Evolutionary conservation across 257 asterid species (phyloP), one percentile per base, ranked within the genome.

Genomic region (Knoxia roxburghii): DNA sequence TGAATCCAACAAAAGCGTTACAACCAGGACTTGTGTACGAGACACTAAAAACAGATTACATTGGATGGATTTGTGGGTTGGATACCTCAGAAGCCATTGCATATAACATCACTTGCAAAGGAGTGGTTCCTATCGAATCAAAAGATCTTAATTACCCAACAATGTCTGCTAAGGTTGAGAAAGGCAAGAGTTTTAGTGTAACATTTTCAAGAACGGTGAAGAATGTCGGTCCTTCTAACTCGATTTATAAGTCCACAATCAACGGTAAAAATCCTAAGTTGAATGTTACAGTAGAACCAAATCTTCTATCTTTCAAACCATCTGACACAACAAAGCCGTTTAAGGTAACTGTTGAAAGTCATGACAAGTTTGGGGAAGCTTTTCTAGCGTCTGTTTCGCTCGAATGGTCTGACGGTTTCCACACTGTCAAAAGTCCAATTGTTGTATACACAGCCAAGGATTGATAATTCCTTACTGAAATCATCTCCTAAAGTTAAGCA

Each of bases 141-240:
- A 65, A 60, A 53, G 78, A 78, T 52, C 61, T 82, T 12, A 82
- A 78, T 46, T 82, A 79, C 70, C 81, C 85, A 52, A 74, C 85
- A 3, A 65, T 82, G 79, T 12, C 73, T 20, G 45, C 60, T 24
- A 21, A 59, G 13, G 77, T 65, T 39, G 27, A 21, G 23, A 2
- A 1, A 8, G 27, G 7, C 6, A 20, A 6, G 9, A 29, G 68
- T 12, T 49, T 72, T 7, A 56, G 68, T 6, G 70, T 72, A 15
- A 67, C 24, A 26, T 75, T 82, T 62, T 24, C 72, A 26, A 75
- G 83, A 70, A 77, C 80, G 4, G 76, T 77, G 2, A 77, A 74
- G 6, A 82, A 82, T 51, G 81, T 80, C 41, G 85, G 81, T 43
- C 18, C 5, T 3, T 4, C 41, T 9, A 37, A 37, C 41, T 37